Percentiles rank a stretch among this genome's conserved stretches.
These are phyloP conservation scores for Phellopilus nigrolimitatus DNA, from an alignment of 1,284 basidiomycete genomes.

Conservation along the genomic window DNA sequence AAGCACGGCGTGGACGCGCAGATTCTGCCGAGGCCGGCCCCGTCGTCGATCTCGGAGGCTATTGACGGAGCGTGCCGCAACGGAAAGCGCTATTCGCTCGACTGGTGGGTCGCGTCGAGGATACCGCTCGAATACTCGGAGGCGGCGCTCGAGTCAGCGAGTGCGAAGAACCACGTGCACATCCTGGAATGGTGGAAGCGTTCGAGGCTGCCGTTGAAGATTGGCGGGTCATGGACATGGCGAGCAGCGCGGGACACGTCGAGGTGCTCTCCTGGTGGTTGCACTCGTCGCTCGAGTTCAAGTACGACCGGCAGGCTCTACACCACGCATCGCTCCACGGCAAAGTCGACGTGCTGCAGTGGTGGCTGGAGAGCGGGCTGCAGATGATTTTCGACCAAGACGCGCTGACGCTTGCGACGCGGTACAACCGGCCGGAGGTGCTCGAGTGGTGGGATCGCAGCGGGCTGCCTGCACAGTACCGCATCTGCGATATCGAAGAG, in stretches of 20 bases:
- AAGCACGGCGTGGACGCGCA: slow-evolving; percentile 53
- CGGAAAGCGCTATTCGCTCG: slow-evolving; percentile 59
- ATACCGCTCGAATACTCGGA: slow-evolving; percentile 67
- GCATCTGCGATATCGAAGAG: slow-evolving; percentile 83
- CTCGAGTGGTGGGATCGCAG: slow-evolving; percentile 82
- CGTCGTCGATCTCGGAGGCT: slow-evolving; percentile 51
- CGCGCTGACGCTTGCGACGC: slow-evolving; percentile 69
- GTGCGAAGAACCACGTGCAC: slow-evolving; percentile 62
- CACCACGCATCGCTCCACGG: slow-evolving; percentile 73
- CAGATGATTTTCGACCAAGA: slow-evolving; percentile 77
- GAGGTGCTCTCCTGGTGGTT: slow-evolving; percentile 80
- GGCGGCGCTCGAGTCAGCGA: slow-evolving; percentile 69
- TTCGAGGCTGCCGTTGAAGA: slow-evolving; percentile 57
- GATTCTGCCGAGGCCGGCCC: slow-evolving; percentile 51
- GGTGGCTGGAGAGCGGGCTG: slow-evolving; percentile 76
- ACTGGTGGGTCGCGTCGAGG: slow-evolving; percentile 62
- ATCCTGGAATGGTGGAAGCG: slow-evolving; percentile 78
- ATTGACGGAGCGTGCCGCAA: slow-evolving; percentile 69
- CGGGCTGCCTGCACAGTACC: slow-evolving; percentile 70
- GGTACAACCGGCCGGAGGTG: slow-evolving; percentile 74
- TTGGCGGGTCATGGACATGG: slow-evolving; percentile 81
- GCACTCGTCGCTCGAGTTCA: slow-evolving; percentile 64
- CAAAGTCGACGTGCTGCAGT: slow-evolving; percentile 74
- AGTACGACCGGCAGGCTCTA: slow-evolving; percentile 71
- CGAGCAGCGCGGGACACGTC: slow-evolving; percentile 66